Percentiles rank a stretch among this genome's conserved stretches.
Conservation (phyloP, 2,329 filamentous ascomycete species). For the Penicillium janthinellum region DNA sequence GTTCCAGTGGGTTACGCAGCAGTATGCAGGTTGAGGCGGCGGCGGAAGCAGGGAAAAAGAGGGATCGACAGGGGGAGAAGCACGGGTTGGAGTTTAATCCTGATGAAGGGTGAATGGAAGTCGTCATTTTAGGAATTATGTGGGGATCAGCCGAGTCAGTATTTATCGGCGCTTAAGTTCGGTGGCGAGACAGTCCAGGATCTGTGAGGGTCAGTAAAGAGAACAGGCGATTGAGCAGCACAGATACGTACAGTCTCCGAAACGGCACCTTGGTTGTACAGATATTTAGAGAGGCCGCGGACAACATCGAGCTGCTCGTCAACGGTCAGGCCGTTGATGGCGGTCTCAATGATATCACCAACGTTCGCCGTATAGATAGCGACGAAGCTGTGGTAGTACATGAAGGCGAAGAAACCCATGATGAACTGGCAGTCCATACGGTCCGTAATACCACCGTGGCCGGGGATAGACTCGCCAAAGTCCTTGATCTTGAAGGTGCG, state of each 20-base stretch:
- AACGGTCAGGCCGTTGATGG: conserved; percentile 81
- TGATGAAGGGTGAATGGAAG: conserved; percentile 21
- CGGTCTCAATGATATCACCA: conserved; percentile 84
- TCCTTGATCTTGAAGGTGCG: conserved; percentile 99
- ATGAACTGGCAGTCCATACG: conserved; percentile 99
- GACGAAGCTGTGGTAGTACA: conserved; percentile 98
- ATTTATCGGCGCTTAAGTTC: conserved; percentile 39
- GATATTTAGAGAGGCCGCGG: conserved; percentile 62
- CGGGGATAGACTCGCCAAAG: conserved; percentile 96
- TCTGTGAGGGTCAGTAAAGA: conserved; percentile 30
- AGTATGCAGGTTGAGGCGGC: conserved; percentile 4
- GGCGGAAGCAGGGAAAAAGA: conserved; percentile 10
- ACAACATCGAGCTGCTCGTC: conserved; percentile 88
- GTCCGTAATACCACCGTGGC: conserved; percentile 96
- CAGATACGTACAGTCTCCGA: conserved; percentile 52
- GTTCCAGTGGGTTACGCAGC: conserved; percentile 7
- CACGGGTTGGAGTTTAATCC: conserved; percentile 11
- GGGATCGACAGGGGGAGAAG: conserved; percentile 12
- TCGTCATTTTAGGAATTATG: conserved; percentile 12
- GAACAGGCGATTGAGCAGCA: no score
- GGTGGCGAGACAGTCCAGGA: conserved; percentile 40
- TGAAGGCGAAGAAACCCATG: conserved; percentile 98
- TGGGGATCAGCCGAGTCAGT: conserved; percentile 6
- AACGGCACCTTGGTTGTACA: conserved; percentile 64
- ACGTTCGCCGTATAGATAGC: conserved; percentile 82